Evolutionary conservation across 2,329 filamentous ascomycete genomes (phyloP).

Genomic region (Xylaria sp.): DNA sequence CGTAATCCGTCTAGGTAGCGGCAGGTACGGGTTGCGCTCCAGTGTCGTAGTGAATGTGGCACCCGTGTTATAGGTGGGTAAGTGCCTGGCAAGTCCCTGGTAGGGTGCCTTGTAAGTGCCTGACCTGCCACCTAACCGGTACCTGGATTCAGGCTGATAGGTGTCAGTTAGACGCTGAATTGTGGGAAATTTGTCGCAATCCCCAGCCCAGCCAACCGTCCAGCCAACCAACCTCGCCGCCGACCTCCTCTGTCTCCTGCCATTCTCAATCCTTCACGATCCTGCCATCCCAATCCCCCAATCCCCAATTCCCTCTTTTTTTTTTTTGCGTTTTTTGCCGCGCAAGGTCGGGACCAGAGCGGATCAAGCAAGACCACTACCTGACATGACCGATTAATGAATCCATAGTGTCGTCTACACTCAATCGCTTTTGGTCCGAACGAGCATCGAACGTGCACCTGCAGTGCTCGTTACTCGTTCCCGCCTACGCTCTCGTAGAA

Average conservation of each 20-base stretch:
- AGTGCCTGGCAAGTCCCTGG: not conserved
- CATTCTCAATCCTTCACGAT: conserved; percentile 17
- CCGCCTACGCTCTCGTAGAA: too few species aligned
- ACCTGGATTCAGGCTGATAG: not conserved
- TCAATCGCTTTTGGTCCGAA: conserved; percentile 10
- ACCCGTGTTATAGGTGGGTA: not conserved
- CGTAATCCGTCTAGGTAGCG: too few species aligned
- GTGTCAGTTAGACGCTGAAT: conserved; percentile 7
- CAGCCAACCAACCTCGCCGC: conserved; percentile 19
- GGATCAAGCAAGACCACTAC: conserved; percentile 8
- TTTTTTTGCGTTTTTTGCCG: conserved; percentile 11
- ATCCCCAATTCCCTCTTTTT: conserved; percentile 5
- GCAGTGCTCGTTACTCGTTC: conserved; percentile 2
- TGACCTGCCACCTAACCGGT: not conserved
- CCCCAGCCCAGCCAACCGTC: not conserved
- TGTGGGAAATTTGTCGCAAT: conserved; percentile 22
- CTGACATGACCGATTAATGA: conserved; percentile 14
- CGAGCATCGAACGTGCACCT: conserved; percentile 1
- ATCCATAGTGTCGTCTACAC: conserved; percentile 5
- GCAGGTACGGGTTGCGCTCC: too few species aligned
- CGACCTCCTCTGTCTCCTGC: conserved; percentile 16
- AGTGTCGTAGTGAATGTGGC: too few species aligned
- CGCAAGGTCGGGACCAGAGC: conserved; percentile 9
- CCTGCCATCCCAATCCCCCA: conserved; percentile 8
- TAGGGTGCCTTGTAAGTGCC: not conserved